Percentiles rank a stretch among this genome's conserved stretches.
Conservation (phyloP, 2,329 filamentous ascomycete genomes). For the Diplodia intermedia region DNA sequence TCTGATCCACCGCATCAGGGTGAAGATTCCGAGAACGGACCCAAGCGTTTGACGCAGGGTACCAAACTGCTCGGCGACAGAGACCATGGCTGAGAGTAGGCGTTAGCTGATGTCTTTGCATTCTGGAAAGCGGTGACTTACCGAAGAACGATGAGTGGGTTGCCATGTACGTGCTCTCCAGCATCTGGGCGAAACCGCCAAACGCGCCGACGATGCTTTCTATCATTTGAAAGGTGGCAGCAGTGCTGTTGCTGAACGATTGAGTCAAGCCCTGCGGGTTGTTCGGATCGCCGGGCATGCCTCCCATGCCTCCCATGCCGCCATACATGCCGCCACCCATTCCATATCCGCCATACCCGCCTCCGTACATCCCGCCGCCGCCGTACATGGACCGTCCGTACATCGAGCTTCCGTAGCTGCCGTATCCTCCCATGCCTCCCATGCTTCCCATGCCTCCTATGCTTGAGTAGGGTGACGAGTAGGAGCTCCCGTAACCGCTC, state of each 20-base stretch:
- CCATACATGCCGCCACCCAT: slow-evolving; percentile 32
- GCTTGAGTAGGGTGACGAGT: slow-evolving; percentile 61
- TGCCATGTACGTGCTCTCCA: slow-evolving; percentile 99
- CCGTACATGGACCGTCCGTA: slow-evolving; percentile 52
- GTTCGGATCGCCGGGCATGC: slow-evolving; percentile 68
- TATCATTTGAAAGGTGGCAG: slow-evolving; percentile 97
- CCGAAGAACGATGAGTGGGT: slow-evolving; percentile 98
- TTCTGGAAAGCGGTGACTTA: slow-evolving; percentile 56
- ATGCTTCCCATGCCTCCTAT: neutral
- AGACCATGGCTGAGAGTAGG: slow-evolving; percentile 79
- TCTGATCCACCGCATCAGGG: slow-evolving; percentile 91
- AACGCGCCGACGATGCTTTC: slow-evolving; percentile 97
- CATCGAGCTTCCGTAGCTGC: slow-evolving; percentile 51
- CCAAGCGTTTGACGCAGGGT: slow-evolving; percentile 92
- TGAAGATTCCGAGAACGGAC: slow-evolving; percentile 93
- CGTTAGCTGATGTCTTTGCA: slow-evolving; percentile 37
- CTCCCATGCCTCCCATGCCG: slow-evolving; percentile 49
- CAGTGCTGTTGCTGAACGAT: slow-evolving; percentile 91
- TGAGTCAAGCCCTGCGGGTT: slow-evolving; percentile 95
- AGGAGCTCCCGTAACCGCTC: slow-evolving; percentile 57
- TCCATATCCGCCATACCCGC: slow-evolving; percentile 49
- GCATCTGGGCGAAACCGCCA: slow-evolving; percentile 97
- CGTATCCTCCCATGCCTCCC: slow-evolving; percentile 51
- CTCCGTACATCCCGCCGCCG: slow-evolving; percentile 49
- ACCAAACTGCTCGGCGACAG: slow-evolving; percentile 95